phyloP scores from a whole-genome alignment of 805 yeast species.

The Zygotorulaspora sp. region DNA sequence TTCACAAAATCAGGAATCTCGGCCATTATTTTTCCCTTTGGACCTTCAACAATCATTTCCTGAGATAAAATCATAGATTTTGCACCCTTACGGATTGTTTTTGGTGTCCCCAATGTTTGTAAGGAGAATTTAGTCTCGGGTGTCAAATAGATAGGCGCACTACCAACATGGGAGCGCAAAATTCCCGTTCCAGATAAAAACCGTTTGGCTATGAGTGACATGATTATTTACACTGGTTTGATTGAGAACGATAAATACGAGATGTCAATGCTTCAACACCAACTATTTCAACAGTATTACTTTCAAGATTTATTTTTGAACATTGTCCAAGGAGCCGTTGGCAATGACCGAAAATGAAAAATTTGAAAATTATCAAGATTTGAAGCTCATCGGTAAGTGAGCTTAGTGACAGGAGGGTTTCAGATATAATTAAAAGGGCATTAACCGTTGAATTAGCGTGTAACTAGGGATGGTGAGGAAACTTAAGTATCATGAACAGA shows the following conservation, averaged over 20 bases:
- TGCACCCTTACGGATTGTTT: conserved; percentile 62
- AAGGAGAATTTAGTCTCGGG: conserved; percentile 49
- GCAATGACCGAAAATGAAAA: not conserved
- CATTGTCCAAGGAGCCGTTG: not conserved
- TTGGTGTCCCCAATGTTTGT: conserved; percentile 47
- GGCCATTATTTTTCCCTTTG: conserved; percentile 62
- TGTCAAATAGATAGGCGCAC: conserved; percentile 66
- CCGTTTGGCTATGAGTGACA: conserved; percentile 23
- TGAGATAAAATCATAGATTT: conserved; percentile 53
- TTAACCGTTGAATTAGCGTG: not conserved
- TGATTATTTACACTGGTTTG: too few species aligned
- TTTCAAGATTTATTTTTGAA: too few species aligned
- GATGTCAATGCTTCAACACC: too few species aligned
- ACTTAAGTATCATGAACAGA: conserved; percentile 92
- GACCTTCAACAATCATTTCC: conserved; percentile 63
- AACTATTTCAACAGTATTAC: too few species aligned
- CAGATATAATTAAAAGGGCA: too few species aligned
- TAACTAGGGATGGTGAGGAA: conserved; percentile 63
- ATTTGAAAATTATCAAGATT: not conserved
- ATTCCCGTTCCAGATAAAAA: conserved; percentile 34
- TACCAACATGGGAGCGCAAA: conserved; percentile 66
- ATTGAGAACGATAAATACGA: too few species aligned
- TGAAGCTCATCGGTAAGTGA: conserved; percentile 24
- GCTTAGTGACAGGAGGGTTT: too few species aligned
- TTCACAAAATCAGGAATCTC: conserved; percentile 70